Conservation (phyloP, 164 flowering plant genomes). For the Buxus sempervirens region DNA sequence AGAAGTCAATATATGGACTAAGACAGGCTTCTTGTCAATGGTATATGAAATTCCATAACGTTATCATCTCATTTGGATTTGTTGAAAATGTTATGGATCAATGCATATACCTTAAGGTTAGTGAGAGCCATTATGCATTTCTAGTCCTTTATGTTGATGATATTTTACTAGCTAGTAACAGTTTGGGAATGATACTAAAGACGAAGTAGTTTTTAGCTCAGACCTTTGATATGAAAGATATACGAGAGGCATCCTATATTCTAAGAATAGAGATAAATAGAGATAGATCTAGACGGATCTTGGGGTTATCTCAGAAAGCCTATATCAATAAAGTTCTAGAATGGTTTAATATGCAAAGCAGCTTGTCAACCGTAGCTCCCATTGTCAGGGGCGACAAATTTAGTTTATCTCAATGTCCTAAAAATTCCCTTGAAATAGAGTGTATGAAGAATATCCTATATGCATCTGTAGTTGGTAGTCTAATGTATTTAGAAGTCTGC, state of each 20-base stretch:
- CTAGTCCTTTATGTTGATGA: slow-evolving; percentile 4
- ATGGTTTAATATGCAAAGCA: not conserved
- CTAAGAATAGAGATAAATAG: not conserved
- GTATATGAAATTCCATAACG: not conserved
- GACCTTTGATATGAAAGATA: slow-evolving; percentile 4
- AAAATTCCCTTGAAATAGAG: not conserved
- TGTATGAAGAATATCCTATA: not conserved
- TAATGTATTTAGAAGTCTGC: not conserved
- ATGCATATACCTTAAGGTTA: slow-evolving; percentile 7
- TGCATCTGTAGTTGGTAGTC: not conserved
- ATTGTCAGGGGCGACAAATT: not conserved
- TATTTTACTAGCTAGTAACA: slow-evolving; percentile 7
- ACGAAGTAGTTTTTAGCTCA: not conserved
- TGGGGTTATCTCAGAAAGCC: slow-evolving; percentile 5
- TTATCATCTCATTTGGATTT: not conserved
- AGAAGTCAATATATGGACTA: not conserved
- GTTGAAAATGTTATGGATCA: not conserved
- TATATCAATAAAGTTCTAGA: not conserved
- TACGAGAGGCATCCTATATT: slow-evolving; percentile 1
- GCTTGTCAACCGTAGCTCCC: not conserved
- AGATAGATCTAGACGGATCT: not conserved
- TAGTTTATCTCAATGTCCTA: not conserved
- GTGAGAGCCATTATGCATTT: not conserved
- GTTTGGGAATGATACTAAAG: not conserved
- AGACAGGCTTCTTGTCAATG: slow-evolving; percentile 2